Evolutionary conservation across 495 filamentous ascomycete genomes (phyloP).

Genomic region (Lindgomyces ingoldianus): DNA sequence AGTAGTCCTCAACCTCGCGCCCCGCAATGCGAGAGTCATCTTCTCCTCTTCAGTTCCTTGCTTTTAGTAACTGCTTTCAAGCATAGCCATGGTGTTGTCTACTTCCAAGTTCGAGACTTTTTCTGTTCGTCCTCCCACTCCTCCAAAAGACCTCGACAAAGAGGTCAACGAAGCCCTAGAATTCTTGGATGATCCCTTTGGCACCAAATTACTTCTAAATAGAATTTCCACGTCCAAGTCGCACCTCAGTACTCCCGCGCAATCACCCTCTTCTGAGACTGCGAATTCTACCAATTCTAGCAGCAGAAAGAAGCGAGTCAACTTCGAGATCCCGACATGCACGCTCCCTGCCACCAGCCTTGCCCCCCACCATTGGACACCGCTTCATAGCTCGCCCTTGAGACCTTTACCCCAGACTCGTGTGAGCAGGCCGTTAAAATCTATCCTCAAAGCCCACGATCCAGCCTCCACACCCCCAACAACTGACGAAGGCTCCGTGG

Average conservation of each 20-base stretch:
- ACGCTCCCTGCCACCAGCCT: conserved; percentile 66
- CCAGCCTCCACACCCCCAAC: conserved; percentile 48
- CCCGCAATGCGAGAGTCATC: conserved; percentile 7
- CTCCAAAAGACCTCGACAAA: conserved; percentile 56
- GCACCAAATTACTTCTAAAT: conserved; percentile 21
- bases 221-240: conserved; percentile 2
- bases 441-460: conserved; percentile 75
- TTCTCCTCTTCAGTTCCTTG: conserved; percentile 14
- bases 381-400: conserved; percentile 48
- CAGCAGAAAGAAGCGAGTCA: conserved; percentile 60
- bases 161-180: conserved; percentile 39
- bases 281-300: conserved; percentile 45
- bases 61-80: conserved; percentile 21
- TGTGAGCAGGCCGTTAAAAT: conserved; percentile 70
- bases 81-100: conserved; percentile 44
- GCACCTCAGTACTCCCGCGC: conserved; percentile 50
- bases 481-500: conserved; percentile 41
- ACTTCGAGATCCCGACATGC: conserved; percentile 58
- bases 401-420: conserved; percentile 59
- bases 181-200: conserved; percentile 43
- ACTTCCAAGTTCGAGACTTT: conserved; percentile 41
- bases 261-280: conserved; percentile 50
- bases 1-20: not conserved
- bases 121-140: conserved; percentile 61
- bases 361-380: conserved; percentile 51